Evolutionary conservation across 495 filamentous ascomycete species (phyloP).

Genomic region (Ramalina intermedia): DNA sequence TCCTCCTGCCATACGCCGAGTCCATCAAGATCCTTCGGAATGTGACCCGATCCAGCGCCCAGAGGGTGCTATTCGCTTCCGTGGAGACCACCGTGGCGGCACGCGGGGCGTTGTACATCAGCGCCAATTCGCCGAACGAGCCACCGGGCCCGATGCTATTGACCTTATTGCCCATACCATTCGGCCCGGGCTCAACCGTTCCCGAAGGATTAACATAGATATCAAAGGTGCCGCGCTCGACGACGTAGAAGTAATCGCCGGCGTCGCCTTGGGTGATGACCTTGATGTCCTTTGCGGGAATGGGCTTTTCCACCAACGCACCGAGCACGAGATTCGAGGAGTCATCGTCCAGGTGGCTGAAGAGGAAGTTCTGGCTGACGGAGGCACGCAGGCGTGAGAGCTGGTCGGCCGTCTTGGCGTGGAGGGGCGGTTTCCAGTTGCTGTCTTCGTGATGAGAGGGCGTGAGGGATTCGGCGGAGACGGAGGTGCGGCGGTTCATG

Average conservation of each 20-base stretch:
- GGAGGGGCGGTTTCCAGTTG: conserved; percentile 79
- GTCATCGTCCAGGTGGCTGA: conserved; percentile 87
- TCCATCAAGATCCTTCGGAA: conserved; percentile 99
- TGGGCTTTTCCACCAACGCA: conserved; percentile 85
- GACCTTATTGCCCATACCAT: conserved; percentile 80
- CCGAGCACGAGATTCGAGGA: conserved; percentile 75
- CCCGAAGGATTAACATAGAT: conserved; percentile 79
- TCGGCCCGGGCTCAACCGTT: conserved; percentile 60
- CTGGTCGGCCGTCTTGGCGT: conserved; percentile 73
- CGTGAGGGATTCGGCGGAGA: conserved; percentile 91
- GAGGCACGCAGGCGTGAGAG: conserved; percentile 61
- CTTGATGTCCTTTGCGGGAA: conserved; percentile 89
- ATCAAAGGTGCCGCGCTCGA: conserved; percentile 82
- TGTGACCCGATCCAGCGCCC: conserved; percentile 88
- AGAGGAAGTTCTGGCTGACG: conserved; percentile 83
- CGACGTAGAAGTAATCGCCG: conserved; percentile 95
- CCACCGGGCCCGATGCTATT: conserved; percentile 70
- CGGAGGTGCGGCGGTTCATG: conserved; percentile 82
- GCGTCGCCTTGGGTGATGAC: conserved; percentile 93
- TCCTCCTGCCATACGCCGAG: conserved; percentile 84
- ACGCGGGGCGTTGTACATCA: conserved; percentile 97
- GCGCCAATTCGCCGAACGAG: conserved; percentile 91
- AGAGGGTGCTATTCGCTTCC: conserved; percentile 65
- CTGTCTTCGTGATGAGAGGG: conserved; percentile 68
- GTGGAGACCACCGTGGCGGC: conserved; percentile 89